Percentiles rank a stretch among this genome's conserved stretches.
Evolutionary conservation across 495 filamentous ascomycete genomes (phyloP).

Genomic region (Pseudevernia furfuracea): DNA sequence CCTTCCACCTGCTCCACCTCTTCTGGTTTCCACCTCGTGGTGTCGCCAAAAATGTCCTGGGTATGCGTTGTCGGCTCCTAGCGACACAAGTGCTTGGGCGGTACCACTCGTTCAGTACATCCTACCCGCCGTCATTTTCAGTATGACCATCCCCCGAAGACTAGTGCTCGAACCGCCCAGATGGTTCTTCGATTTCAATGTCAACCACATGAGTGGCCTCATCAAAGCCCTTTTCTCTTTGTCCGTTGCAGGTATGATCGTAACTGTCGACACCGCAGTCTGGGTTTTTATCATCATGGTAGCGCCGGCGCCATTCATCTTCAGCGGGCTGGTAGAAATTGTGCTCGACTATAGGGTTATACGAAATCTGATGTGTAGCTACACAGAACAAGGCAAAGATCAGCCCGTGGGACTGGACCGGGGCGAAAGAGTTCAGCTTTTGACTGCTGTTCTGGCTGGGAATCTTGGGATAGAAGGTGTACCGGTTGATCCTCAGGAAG

Average conservation of each 20-base stretch:
- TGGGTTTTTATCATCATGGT: constrained; percentile 20
- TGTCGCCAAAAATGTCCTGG: constrained; percentile 23
- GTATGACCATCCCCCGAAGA: constrained; percentile 27
- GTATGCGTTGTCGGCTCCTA: constrained; percentile 20
- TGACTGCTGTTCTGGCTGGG: constrained; percentile 13
- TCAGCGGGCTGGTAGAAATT: constrained; percentile 15
- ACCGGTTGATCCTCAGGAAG: constrained; percentile 14
- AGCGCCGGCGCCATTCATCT: constrained; percentile 14
- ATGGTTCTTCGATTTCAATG: constrained; percentile 11
- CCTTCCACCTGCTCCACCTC: constrained; percentile 15
- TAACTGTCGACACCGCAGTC: constrained; percentile 12
- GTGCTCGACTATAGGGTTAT: constrained; percentile 16
- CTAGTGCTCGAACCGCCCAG: constrained; percentile 20
- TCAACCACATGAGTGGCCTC: constrained; percentile 6
- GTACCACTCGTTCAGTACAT: constrained; percentile 27
- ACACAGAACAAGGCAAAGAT: constrained; percentile 3
- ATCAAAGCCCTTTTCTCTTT: constrained; percentile 7
- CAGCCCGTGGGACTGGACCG: constrained; percentile 1
- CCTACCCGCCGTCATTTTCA: constrained; percentile 27
- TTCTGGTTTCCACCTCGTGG: constrained; percentile 19
- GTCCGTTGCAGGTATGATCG: constrained; percentile 12
- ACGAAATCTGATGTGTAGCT: constrained; percentile 3
- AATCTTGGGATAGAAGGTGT: constrained; percentile 15
- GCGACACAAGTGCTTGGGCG: constrained; percentile 20
- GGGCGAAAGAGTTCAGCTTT: constrained; percentile 10